Conservation (phyloP, 2,329 filamentous ascomycete species). For the Monosporascus sp. region DNA sequence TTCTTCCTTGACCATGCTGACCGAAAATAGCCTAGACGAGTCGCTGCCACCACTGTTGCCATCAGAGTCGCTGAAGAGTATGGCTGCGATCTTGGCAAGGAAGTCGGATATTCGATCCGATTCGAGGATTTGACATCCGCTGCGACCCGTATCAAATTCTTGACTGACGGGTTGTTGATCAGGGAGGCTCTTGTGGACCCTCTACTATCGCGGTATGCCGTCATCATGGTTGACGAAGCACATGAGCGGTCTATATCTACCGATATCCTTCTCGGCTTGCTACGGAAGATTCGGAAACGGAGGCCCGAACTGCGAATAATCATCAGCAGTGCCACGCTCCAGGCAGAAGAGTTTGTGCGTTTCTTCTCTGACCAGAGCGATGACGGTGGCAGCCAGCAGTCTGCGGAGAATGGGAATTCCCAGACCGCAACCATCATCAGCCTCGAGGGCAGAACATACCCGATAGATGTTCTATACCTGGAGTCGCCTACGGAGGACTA, state of each 20-base stretch:
- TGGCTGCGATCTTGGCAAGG: constrained; percentile 78
- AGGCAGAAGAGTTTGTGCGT: constrained; percentile 76
- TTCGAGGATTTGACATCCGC: constrained; percentile 89
- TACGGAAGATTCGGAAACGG: constrained; percentile 84
- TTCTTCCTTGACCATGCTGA: constrained; percentile 7
- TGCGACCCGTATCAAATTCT: constrained; percentile 84
- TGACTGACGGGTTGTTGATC: constrained; percentile 88
- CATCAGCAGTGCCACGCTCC: constrained; percentile 87
- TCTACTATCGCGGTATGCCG: constrained; percentile 81
- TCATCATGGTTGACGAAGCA: constrained; percentile 97
- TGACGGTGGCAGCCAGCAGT: constrained; percentile 21
- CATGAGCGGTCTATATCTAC: constrained; percentile 92
- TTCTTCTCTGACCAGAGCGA: constrained; percentile 60
- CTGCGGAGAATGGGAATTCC: constrained; percentile 17
- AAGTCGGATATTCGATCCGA: constrained; percentile 87
- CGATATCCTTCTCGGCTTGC: constrained; percentile 79
- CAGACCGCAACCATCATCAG: constrained; percentile 62
- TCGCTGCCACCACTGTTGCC: constrained; percentile 88
- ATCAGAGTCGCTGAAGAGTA: constrained; percentile 85
- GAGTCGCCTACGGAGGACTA: constrained; percentile 79
- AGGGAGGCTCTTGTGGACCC: constrained; percentile 92
- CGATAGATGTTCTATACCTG: constrained; percentile 81
- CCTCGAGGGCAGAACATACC: constrained; percentile 81
- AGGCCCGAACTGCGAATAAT: constrained; percentile 80
- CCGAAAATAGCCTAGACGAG: constrained; percentile 65